phyloP scores from a whole-genome alignment of 1,284 basidiomycete species.

The Pyrrhoderma noxium region DNA sequence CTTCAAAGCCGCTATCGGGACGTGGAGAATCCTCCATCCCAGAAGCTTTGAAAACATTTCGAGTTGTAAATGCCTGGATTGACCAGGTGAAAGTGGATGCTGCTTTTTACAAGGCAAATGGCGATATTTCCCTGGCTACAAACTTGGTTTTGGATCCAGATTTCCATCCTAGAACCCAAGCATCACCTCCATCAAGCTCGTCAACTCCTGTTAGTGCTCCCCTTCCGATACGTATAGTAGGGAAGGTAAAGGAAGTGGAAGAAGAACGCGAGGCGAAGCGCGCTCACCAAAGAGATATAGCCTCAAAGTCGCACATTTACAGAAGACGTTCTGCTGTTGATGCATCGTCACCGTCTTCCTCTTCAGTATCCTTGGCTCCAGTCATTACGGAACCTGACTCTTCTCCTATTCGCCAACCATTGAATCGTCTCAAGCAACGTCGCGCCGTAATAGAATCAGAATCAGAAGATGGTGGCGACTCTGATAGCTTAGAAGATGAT shows the following conservation, averaged over 20 bases:
- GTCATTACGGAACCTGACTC: constrained; percentile 23
- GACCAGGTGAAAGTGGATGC: constrained; percentile 41
- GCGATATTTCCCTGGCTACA: constrained; percentile 41
- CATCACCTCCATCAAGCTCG: constrained; percentile 27
- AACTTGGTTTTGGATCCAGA: constrained; percentile 46
- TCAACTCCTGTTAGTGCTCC: neutral
- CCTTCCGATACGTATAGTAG: constrained; percentile 24
- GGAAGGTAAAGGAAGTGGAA: constrained; percentile 61
- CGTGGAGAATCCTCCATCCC: constrained; percentile 37
- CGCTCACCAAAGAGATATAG: constrained; percentile 58
- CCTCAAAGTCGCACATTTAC: constrained; percentile 71
- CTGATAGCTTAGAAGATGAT: constrained; percentile 23
- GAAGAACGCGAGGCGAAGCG: constrained; percentile 59
- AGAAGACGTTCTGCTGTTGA: constrained; percentile 52
- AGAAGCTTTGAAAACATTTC: constrained; percentile 48
- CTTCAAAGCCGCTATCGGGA: constrained; percentile 31
- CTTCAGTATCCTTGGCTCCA: constrained; percentile 19
- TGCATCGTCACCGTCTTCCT: constrained; percentile 24
- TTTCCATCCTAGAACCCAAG: constrained; percentile 38
- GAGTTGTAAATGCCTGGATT: constrained; percentile 50
- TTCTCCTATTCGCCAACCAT: constrained; percentile 36
- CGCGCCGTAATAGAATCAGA: constrained; percentile 62
- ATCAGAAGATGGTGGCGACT: constrained; percentile 27
- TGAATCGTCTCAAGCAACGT: constrained; percentile 45
- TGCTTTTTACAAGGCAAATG: constrained; percentile 30